Base-by-base conservation (phyloP, 2,329 filamentous ascomycete species). In the Hymenoscyphus fraxineus region DNA sequence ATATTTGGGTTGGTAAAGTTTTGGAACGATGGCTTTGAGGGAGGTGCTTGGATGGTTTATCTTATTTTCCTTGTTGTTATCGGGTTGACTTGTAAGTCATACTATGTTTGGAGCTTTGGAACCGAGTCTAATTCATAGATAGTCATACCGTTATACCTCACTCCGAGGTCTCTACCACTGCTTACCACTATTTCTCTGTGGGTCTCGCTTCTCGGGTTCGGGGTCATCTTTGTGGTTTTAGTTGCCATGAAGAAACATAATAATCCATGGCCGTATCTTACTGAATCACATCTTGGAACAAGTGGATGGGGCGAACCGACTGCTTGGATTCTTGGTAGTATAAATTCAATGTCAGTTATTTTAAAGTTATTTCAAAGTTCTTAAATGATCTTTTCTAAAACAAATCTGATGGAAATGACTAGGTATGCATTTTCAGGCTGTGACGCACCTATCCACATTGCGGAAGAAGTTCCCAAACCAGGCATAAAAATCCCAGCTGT, bases 401-500 rank as follows among this genome's bases (percentile, higher is more conserved):
- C n/a, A 54, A 27, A 27, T 54, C 19, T 54, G 19, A 27, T 27
- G 22, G 22, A 27, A 54, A 1, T 54, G 3, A 22, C 4, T 13
- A 59, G 58, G 58, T 64, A 66, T 35, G 55, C 56, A 15, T 66
- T 59, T 58, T 54, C 51, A 1, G 64, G 44, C 1, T 59, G 58
- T 6, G 64, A 66, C 40, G 59, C 39, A 9, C 59, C 35, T 16
- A 58, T 51, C 19, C 60, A 63, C 35, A 47, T 90, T 85, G 88
- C 86, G 68, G 87, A 90, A 75, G 88, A 90, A 73, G 87, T 89
- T 2, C 86, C 88, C 71, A 83, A 85, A 65, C 87, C 88, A 0
- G 83, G 87, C 57, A 81, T 84, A 61, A 86, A 90, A 75, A 87
- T 90, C 0, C 88, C 88, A 60, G 87, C 85, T 73, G 87, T 88